A percentile compares a stretch with the other conserved stretches of the same genome.
Conservation (phyloP, 495 filamentous ascomycete species). For the Neurospora africana region DNA sequence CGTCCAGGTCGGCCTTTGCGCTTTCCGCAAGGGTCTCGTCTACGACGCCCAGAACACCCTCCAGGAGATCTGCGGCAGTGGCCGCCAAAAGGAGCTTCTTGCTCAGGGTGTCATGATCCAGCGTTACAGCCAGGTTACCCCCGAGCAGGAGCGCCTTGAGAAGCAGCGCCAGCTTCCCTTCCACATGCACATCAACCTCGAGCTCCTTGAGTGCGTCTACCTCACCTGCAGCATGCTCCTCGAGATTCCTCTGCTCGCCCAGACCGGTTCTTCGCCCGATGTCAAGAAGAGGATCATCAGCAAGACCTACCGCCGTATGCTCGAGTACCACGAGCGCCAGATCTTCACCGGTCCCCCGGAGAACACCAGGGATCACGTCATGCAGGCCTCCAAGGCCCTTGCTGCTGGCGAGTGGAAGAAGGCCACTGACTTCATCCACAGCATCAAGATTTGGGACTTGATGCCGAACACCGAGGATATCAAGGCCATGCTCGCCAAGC, state of each 20-base stretch:
- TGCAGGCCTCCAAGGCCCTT: conserved; percentile 94
- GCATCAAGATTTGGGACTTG: conserved; percentile 98
- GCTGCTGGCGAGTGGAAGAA: conserved; percentile 98
- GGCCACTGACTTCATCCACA: conserved; percentile 79
- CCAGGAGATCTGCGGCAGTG: conserved; percentile 94
- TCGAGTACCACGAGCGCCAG: conserved; percentile 98
- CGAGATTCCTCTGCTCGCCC: conserved; percentile 92
- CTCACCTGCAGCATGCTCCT: conserved; percentile 97
- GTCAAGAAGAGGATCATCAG: conserved; percentile 97
- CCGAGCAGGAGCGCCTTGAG: conserved; percentile 94
- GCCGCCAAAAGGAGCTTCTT: conserved; percentile 92
- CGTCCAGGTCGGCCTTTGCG: conserved; percentile 95
- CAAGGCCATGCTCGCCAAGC: conserved; percentile 91
- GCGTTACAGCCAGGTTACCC: conserved; percentile 85
- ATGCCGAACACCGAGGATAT: conserved; percentile 83
- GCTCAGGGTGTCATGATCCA: conserved; percentile 98
- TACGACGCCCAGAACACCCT: conserved; percentile 96
- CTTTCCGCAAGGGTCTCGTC: conserved; percentile 91
- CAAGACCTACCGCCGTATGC: conserved; percentile 98
- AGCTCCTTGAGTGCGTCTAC: conserved; percentile 96
- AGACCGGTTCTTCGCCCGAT: conserved; percentile 91
- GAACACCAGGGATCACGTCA: conserved; percentile 97
- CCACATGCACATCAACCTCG: conserved; percentile 99
- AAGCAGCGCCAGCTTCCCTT: conserved; percentile 94
- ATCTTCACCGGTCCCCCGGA: conserved; percentile 98